phyloP scores from a whole-genome alignment of 768 basidiomycete genomes.

The Scleroderma citrinum region DNA sequence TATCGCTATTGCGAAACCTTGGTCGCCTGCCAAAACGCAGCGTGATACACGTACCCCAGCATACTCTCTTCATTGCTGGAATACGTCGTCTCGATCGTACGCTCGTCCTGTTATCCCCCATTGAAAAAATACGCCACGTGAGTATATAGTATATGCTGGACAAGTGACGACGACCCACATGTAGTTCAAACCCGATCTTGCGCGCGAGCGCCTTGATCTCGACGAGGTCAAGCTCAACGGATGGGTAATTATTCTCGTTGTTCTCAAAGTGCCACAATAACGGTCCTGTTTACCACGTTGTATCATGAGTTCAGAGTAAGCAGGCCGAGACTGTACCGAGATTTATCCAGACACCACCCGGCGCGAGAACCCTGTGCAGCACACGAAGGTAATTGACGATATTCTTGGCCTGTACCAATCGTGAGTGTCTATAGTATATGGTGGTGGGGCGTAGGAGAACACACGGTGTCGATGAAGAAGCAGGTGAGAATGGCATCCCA shows the following conservation, averaged over 20 bases:
- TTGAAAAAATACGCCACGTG: not conserved
- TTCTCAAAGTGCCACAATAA: conserved; percentile 98
- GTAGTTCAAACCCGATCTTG: conserved; percentile 75
- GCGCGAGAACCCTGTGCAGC: conserved; percentile 75
- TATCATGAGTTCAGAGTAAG: too few relatives aligned
- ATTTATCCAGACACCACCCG: conserved; percentile 91
- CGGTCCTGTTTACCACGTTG: too few relatives aligned
- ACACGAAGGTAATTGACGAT: conserved; percentile 87
- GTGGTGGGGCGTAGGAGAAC: conserved; percentile 11
- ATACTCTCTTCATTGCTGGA: conserved; percentile 77
- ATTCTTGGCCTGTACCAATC: conserved; percentile 78
- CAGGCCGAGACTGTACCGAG: too few relatives aligned
- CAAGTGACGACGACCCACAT: conserved; percentile 40
- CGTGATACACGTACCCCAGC: conserved; percentile 80
- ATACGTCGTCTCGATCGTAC: conserved; percentile 76
- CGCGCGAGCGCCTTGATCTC: conserved; percentile 75
- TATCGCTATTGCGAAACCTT: conserved; percentile 21
- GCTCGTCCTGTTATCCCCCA: conserved; percentile 69
- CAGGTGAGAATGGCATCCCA: conserved; percentile 93
- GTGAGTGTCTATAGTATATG: too few relatives aligned
- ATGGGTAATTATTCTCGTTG: conserved; percentile 70
- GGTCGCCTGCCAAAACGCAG: conserved; percentile 79
- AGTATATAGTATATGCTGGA: not conserved
- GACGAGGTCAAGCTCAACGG: conserved; percentile 84
- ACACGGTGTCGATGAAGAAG: conserved; percentile 94